phyloP scores from a whole-genome alignment of 179 eudicot species.

The Drosera spatulata region DNA sequence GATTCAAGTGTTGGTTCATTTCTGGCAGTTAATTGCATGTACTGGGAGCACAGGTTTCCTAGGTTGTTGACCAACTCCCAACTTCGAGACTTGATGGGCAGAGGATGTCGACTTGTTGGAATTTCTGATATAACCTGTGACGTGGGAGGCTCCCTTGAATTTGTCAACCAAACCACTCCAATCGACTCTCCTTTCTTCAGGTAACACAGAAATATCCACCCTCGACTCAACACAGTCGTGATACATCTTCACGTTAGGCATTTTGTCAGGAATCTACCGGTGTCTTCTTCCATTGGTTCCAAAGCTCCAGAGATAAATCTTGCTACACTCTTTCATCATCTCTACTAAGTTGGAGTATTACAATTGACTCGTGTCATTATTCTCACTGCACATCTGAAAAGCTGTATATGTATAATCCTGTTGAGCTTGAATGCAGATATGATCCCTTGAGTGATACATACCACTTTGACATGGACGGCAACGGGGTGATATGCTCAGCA shows the following conservation, averaged over 20 bases:
- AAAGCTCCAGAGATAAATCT: no score
- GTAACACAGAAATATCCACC: no score
- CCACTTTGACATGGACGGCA: constrained; percentile 75
- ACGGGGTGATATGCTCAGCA: constrained; percentile 73
- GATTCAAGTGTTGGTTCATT: background rate
- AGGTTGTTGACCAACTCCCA: constrained; percentile 68
- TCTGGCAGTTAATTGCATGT: constrained; percentile 87
- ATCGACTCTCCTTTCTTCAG: constrained; percentile 94
- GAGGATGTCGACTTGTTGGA: constrained; percentile 73
- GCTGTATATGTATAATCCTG: no score
- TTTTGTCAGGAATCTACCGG: no score
- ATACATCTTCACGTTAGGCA: no score
- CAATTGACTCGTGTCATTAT: no score
- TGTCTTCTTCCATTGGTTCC: no score
- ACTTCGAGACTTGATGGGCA: constrained; percentile 53
- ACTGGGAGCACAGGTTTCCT: constrained; percentile 96
- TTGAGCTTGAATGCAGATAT: no score
- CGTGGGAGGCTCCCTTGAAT: constrained; percentile 89
- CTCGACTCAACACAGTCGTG: no score
- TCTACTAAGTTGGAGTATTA: no score
- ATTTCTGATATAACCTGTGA: constrained; percentile 94
- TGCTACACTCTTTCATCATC: no score
- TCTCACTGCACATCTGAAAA: no score
- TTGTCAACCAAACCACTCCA: constrained; percentile 66
- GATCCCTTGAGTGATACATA: constrained; percentile 56